A percentile compares a stretch with the other conserved stretches of the same genome.
Conservation (phyloP, 2,329 filamentous ascomycete genomes). For the Alternaria sp. region DNA sequence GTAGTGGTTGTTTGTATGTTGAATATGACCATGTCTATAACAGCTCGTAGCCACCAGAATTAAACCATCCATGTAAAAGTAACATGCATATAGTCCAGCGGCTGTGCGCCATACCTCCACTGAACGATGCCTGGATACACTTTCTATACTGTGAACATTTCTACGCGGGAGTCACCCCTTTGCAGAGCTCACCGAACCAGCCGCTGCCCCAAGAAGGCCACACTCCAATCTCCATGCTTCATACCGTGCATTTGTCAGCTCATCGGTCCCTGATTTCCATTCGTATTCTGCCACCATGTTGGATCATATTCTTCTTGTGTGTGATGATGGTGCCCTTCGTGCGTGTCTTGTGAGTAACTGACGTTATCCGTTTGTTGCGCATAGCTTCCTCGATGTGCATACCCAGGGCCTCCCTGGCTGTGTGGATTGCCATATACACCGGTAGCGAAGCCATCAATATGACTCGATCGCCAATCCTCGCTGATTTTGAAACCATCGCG, state of each 20-base stretch:
- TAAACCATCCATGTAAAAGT: not conserved
- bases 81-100: not conserved
- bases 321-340: constrained; percentile 14
- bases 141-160: not conserved
- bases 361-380: constrained; percentile 1
- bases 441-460: constrained; percentile 24
- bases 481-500: constrained; percentile 49
- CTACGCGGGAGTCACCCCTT: not conserved
- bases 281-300: constrained; percentile 19
- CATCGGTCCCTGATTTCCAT: constrained; percentile 11
- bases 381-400: constrained; percentile 11
- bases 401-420: constrained; percentile 2
- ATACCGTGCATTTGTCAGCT: constrained; percentile 6
- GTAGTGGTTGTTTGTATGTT: not conserved
- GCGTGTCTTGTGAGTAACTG: constrained; percentile 1
- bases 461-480: constrained; percentile 32
- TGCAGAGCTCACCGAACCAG: not conserved
- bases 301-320: constrained; percentile 10
- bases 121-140: not conserved
- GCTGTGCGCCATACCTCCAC: not conserved
- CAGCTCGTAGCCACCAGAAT: not conserved
- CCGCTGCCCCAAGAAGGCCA: not conserved
- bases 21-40: not conserved
- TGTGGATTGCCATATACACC: constrained; percentile 13
- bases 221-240: not conserved